A percentile compares a stretch with the other conserved stretches of the same genome.
phyloP scores from a whole-genome alignment of 345 rosid genomes.

The Moringa oleifera region DNA sequence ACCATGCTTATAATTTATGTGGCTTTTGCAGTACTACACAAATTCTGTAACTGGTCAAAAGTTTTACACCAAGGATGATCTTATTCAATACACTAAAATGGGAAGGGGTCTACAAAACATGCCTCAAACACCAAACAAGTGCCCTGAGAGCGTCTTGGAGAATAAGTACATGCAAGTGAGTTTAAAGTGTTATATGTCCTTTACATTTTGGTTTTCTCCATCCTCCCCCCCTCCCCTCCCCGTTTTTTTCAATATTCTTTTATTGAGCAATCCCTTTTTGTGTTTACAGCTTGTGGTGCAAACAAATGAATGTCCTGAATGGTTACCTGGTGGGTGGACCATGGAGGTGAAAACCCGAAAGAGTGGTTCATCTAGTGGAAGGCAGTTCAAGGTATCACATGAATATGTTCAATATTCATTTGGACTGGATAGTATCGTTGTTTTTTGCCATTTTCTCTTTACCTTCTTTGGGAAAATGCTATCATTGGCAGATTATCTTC shows the following conservation, averaged over 20 bases:
- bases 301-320: conserved; percentile 22
- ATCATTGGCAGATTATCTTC: not conserved
- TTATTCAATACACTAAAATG: conserved; percentile 25
- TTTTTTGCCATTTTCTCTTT: too few relatives aligned
- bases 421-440: too few relatives aligned
- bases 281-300: conserved; percentile 14
- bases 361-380: conserved; percentile 22
- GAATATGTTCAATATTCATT: too few relatives aligned
- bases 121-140: conserved; percentile 9
- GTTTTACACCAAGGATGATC: conserved; percentile 43
- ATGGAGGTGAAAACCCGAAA: conserved; percentile 21
- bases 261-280: conserved; percentile 3
- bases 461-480: not conserved
- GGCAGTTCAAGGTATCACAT: conserved; percentile 31
- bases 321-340: conserved; percentile 42
- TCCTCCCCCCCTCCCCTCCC: too few relatives aligned
- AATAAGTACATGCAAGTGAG: conserved; percentile 23
- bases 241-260: conserved; percentile 1
- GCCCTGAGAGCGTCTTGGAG: conserved; percentile 6
- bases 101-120: conserved; percentile 14
- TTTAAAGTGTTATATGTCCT: conserved; percentile 5
- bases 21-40: conserved; percentile 35
- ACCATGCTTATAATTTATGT: conserved; percentile 1
- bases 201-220: not conserved
- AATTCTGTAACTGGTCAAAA: conserved; percentile 37